Evolutionary conservation across 1,284 basidiomycete species (phyloP).

Genomic region (Malassezia obtusa): DNA sequence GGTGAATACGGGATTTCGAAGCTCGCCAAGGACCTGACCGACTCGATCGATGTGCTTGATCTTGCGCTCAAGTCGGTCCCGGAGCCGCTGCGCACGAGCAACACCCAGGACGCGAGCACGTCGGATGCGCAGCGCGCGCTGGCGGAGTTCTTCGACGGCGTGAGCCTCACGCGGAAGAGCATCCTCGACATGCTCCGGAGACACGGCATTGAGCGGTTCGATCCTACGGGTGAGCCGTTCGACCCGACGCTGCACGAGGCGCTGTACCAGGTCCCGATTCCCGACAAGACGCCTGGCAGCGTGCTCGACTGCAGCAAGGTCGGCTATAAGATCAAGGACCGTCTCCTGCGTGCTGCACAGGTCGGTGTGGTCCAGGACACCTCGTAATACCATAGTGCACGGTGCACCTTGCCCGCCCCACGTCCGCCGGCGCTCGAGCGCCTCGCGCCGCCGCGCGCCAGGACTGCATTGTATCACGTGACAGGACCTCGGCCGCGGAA

Average conservation of each 20-base stretch:
- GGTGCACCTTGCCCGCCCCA: neutral
- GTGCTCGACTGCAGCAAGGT: constrained; percentile 84
- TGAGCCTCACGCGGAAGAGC: constrained; percentile 81
- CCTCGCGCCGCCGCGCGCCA: neutral
- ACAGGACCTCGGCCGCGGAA: neutral
- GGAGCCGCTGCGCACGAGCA: constrained; percentile 37
- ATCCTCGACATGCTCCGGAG: constrained; percentile 80
- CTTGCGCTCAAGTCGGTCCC: constrained; percentile 78
- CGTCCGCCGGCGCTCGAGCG: neutral
- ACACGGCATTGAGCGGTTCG: constrained; percentile 81
- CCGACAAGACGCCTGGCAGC: constrained; percentile 73
- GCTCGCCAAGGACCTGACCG: constrained; percentile 79
- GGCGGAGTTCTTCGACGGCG: constrained; percentile 59
- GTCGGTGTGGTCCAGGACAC: constrained; percentile 69
- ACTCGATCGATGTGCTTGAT: constrained; percentile 80
- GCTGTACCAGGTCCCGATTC: constrained; percentile 81
- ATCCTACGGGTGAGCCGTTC: constrained; percentile 82
- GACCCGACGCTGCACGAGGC: constrained; percentile 94
- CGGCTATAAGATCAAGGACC: constrained; percentile 55
- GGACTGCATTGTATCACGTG: neutral
- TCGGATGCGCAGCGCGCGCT: constrained; percentile 30
- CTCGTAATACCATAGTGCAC: constrained; percentile 1
- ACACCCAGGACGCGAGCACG: constrained; percentile 32
- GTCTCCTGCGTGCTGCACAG: constrained; percentile 84
- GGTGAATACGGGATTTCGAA: constrained; percentile 83